Percentiles rank a stretch among this genome's conserved stretches.
These are phyloP conservation scores for Erysimum cheiri DNA, from an alignment of 441 rosid species.

Conservation along the genomic window DNA sequence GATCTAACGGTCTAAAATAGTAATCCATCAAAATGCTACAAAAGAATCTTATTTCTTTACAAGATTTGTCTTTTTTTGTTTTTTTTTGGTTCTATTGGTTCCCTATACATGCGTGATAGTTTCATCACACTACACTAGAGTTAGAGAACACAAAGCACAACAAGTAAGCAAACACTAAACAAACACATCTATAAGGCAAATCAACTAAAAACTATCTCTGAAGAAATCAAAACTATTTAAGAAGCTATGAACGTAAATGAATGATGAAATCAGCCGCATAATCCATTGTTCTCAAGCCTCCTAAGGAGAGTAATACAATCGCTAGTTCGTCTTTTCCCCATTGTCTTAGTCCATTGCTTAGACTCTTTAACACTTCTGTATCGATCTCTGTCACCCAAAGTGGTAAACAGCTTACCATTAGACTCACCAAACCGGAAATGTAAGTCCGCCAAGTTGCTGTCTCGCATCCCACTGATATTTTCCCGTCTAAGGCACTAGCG, in stretches of 20 bases:
- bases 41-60: not conserved
- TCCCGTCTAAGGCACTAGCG: conserved; percentile 69
- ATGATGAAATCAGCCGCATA: conserved; percentile 63
- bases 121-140: conserved; percentile 32
- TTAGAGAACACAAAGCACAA: conserved; percentile 17
- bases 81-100: not conserved
- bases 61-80: conserved; percentile 13
- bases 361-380: conserved; percentile 62
- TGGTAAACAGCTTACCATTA: conserved; percentile 71
- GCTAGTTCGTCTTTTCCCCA: conserved; percentile 80
- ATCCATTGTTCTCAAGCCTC: conserved; percentile 64
- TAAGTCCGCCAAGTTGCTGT: conserved; percentile 69
- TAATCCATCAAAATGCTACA: too few species aligned
- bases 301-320: conserved; percentile 61
- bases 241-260: conserved; percentile 32
- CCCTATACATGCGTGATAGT: conserved; percentile 34
- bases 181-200: conserved; percentile 23
- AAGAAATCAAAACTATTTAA: conserved; percentile 32
- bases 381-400: conserved; percentile 70
- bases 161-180: conserved; percentile 4
- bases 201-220: conserved; percentile 29
- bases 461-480: conserved; percentile 71
- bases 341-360: conserved; percentile 65
- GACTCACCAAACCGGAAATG: conserved; percentile 63
- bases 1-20: too few species aligned